Percentiles rank a stretch among this genome's conserved stretches.
phyloP scores from a whole-genome alignment of 352 stramenopile genomes.

The Aphanomyces cochlioides region DNA sequence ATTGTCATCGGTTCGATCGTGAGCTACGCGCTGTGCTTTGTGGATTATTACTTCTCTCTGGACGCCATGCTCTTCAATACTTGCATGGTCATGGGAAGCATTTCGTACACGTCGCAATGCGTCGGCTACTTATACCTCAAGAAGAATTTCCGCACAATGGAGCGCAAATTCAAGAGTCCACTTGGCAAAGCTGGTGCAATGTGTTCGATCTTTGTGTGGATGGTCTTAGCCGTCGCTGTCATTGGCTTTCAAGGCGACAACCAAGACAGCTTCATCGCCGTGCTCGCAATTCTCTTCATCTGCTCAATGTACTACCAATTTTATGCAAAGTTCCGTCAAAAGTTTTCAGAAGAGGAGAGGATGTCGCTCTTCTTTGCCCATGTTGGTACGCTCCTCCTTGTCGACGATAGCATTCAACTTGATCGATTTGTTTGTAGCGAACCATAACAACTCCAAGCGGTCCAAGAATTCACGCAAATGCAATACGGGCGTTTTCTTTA shows the following conservation, averaged over 20 bases:
- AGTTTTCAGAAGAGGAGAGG: constrained; percentile 43
- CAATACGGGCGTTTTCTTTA: not conserved
- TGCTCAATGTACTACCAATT: constrained; percentile 41
- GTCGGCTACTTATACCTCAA: constrained; percentile 23
- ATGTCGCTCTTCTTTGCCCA: constrained; percentile 45
- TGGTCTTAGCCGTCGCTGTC: constrained; percentile 18
- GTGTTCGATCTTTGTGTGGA: constrained; percentile 27
- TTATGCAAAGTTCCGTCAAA: constrained; percentile 41
- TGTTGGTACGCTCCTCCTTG: constrained; percentile 27
- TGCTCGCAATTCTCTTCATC: constrained; percentile 27
- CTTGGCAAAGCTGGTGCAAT: constrained; percentile 29
- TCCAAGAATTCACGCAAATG: not conserved
- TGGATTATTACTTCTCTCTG: constrained; percentile 28
- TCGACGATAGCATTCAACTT: not conserved
- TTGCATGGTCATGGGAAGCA: constrained; percentile 38
- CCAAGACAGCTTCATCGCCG: constrained; percentile 26
- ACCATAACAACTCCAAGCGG: not conserved
- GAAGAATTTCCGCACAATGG: constrained; percentile 1
- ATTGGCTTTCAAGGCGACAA: constrained; percentile 20
- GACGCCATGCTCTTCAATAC: constrained; percentile 35
- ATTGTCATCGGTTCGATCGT: constrained; percentile 33
- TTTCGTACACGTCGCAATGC: constrained; percentile 37
- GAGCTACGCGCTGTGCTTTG: constrained; percentile 36
- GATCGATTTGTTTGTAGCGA: not conserved
- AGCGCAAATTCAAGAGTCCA: constrained; percentile 31